Base-by-base conservation (phyloP, 2,329 filamentous ascomycete species). In the Monosporascus sp. region DNA sequence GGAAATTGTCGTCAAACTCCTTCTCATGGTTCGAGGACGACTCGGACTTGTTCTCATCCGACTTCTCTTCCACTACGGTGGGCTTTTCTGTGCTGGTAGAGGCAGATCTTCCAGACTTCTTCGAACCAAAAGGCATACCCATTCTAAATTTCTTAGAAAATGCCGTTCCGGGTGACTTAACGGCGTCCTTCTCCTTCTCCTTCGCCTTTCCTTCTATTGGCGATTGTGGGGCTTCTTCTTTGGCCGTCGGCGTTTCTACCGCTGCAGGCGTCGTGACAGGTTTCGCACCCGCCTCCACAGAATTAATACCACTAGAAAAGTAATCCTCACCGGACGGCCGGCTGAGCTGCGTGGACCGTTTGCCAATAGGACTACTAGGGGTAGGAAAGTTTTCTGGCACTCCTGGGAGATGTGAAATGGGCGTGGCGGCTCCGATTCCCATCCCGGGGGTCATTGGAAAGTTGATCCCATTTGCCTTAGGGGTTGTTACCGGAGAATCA, bases 381-480 rank as follows among this genome's bases (percentile, higher is more conserved):
- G 70, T 72, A 11, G 71, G 68, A 1, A 70, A 68, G 48, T 77
- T 76, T 63, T 82, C 79, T 3, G 75, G 73, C 7, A 78, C 71
- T 7, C 74, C 76, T 35, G 77, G 70, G n/a, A 79, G 68, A n/a
- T 69, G 70, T 40, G 63, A 68, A 3, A 68, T 75, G 52, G 89
- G 89, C 7, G 88, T 91, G 17, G 88, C 90, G 48, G 90, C 70
- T 4, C 87, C 88, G 60, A 97, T 97, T 2, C 80, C 82, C 56
- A 94, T 74, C 0, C 90, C 89, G 1, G 91, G 89, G 2, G 90
- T 92, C 46, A 78, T 77, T n/a, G 84, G 74, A 37, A 80, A 79
- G 53, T 83, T 74, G n/a, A 75, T 72, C 26, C 87, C 85, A 64
- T 86, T 88, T 60, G 84, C 81, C 55, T 82, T 82, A 7, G 87